A percentile compares a stretch with the other conserved stretches of the same genome.
These are phyloP conservation scores for Excoecaria agallocha DNA, from an alignment of 345 rosid species.

Conservation along the genomic window DNA sequence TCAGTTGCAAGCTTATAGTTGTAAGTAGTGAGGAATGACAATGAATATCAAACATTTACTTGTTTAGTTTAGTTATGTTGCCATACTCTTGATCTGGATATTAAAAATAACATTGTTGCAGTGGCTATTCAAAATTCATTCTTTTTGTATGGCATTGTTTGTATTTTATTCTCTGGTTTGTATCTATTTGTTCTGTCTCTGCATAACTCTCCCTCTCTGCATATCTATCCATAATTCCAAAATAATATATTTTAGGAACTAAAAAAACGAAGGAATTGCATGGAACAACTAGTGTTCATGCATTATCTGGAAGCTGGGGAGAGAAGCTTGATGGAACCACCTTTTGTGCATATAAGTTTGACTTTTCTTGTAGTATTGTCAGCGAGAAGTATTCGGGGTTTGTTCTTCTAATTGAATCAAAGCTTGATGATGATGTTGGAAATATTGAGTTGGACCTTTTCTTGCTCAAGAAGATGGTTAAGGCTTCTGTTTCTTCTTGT, in stretches of 20 bases:
- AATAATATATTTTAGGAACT: constrained; percentile 46
- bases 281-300: constrained; percentile 52
- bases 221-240: not conserved
- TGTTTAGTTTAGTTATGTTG: not conserved
- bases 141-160: not conserved
- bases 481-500: constrained; percentile 52
- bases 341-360: constrained; percentile 67
- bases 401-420: constrained; percentile 61
- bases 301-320: constrained; percentile 73
- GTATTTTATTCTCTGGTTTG: not conserved
- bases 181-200: not conserved
- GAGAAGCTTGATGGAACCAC: constrained; percentile 46
- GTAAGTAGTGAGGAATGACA: not conserved
- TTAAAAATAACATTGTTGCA: not conserved
- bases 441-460: constrained; percentile 62
- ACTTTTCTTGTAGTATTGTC: constrained; percentile 52
- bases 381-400: constrained; percentile 52
- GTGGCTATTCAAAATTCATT: not conserved
- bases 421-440: constrained; percentile 79
- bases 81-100: not conserved
- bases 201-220: not conserved
- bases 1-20: not conserved
- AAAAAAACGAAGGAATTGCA: constrained; percentile 89
- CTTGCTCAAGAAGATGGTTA: constrained; percentile 57
- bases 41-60: not conserved